Evolutionary conservation across 2,329 filamentous ascomycete genomes (phyloP).

Genomic region (Orbilia blumenaviensis): DNA sequence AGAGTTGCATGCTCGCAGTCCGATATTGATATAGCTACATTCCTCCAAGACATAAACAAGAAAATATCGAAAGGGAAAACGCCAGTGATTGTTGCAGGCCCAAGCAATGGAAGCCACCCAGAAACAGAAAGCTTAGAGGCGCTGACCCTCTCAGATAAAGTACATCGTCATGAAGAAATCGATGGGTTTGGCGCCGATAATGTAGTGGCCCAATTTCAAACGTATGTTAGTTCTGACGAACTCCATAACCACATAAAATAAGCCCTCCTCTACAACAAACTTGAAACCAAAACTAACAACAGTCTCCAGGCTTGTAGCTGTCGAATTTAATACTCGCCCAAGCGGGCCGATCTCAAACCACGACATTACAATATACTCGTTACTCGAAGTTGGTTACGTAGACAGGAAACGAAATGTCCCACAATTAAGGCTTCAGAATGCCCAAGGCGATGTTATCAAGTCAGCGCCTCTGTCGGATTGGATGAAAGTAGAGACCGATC

Average conservation of each 20-base stretch:
- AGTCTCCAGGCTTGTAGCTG: constrained; percentile 2
- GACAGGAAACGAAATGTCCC: constrained; percentile 16
- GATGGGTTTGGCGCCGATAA: constrained; percentile 27
- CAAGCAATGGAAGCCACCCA: neutral
- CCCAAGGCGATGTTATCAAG: constrained; percentile 26
- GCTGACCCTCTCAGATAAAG: constrained; percentile 4
- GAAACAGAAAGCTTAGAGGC: neutral
- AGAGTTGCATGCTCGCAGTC: neutral
- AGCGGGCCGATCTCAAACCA: constrained; percentile 19
- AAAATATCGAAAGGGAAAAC: neutral
- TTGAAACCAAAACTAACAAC: neutral
- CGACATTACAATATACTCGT: constrained; percentile 12
- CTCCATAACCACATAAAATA: neutral
- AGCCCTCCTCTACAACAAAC: neutral
- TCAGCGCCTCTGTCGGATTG: constrained; percentile 16
- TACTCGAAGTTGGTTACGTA: constrained; percentile 9
- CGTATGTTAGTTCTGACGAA: too few species aligned
- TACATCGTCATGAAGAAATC: constrained; percentile 13
- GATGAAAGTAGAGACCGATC: constrained; percentile 14
- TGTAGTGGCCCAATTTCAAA: constrained; percentile 19
- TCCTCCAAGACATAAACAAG: constrained; percentile 15
- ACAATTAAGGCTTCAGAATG: constrained; percentile 21
- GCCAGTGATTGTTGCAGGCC: neutral
- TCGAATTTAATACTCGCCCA: constrained; percentile 23
- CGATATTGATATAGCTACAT: neutral